Evolutionary conservation across 2,329 filamentous ascomycete genomes (phyloP), one percentile per base, ranked within the genome.

Genomic region (Setomelanomma holmii): DNA sequence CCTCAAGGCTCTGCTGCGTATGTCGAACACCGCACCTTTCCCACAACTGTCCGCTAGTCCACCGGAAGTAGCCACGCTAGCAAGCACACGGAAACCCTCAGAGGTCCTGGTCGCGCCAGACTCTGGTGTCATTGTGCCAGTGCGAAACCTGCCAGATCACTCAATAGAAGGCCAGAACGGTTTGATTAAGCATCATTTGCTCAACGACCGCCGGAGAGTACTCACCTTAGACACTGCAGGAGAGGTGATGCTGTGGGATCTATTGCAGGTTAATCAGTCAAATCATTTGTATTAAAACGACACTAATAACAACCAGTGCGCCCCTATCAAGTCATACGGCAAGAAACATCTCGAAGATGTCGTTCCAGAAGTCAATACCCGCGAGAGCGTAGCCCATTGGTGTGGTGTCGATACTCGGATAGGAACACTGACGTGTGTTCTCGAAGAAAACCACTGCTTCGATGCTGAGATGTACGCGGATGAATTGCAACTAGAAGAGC

Each of bases 401-500:
- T 99, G 95, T 71, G 91, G 91, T 1, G 89, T 98, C 46, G 92
- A 99, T 68, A 93, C 93, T 17, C 89, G 93, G 63, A 98, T 93
- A 4, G 95, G 95, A 30, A 91, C 90, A 56, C 80, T 99, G 49
- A 93, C 92, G 2, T 93, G 97, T 3, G 88, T 96, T 16, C 76
- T 99, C 16, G 95, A 99, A 69, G 91, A 93, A 35, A 96, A 95
- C 67, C 96, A 96, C 63, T 97, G 93, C 72, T 99, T 99, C 64
- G 95, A 99, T 75, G 95, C 93, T 14, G 95, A 99, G 69, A 89
- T 96, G 75, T 99, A 99, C 72, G 93, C 92, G 1, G 95, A 99
- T 71, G 93, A 98, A 75, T 79, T 96, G 30, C 81, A 87, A 35
- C 64, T 93, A 48, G 84, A 89, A 10, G 88, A 91, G 56, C 80